phyloP scores from a whole-genome alignment of 1,139 yeast species.

The Torulaspora globosa region DNA sequence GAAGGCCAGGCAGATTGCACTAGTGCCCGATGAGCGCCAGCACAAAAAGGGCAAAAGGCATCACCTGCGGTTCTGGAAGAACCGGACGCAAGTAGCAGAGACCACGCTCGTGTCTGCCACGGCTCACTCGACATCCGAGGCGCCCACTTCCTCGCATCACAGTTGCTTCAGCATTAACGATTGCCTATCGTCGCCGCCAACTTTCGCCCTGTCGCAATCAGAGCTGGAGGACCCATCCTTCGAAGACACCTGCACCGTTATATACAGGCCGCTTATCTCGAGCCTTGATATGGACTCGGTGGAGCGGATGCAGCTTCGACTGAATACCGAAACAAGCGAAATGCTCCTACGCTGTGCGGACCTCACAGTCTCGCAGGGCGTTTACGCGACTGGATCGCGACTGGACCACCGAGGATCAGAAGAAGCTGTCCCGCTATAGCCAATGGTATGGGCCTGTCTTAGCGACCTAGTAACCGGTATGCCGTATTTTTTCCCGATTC shows the following conservation, averaged over 20 bases:
- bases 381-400: neutral
- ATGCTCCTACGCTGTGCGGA: neutral
- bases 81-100: neutral
- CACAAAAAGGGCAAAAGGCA: neutral
- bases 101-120: neutral
- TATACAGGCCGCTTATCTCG: neutral
- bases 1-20: neutral
- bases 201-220: neutral
- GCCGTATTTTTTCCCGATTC: no score
- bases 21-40: neutral
- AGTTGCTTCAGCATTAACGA: neutral
- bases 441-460: no score
- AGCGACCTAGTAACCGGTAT: no score
- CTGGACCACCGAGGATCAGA: neutral
- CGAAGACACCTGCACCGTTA: slow-evolving; percentile 4
- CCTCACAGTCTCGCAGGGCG: neutral
- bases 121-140: neutral
- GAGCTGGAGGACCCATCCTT: neutral
- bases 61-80: slow-evolving; percentile 3
- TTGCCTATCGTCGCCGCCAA: neutral
- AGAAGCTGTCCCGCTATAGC: neutral
- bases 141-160: neutral
- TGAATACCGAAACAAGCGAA: neutral
- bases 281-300: neutral
- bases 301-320: neutral